Evolutionary conservation across 2,329 filamentous ascomycete species (phyloP).

Genomic region (Samsoniella hepiali): DNA sequence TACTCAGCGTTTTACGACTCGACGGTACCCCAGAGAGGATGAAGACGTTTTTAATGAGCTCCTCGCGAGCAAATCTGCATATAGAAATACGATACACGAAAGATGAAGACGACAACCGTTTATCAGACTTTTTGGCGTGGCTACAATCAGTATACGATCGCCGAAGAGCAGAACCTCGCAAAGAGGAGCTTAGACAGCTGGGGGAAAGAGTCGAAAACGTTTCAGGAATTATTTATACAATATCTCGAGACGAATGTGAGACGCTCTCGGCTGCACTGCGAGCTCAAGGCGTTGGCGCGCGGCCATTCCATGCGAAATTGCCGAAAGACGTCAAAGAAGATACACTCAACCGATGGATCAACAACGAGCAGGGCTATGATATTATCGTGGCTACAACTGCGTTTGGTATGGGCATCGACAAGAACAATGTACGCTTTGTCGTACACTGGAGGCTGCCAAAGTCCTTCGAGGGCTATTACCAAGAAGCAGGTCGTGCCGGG

Average conservation of each 20-base stretch:
- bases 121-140: constrained; percentile 73
- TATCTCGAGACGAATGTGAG: constrained; percentile 72
- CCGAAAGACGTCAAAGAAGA: constrained; percentile 66
- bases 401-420: constrained; percentile 98
- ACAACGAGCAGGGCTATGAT: constrained; percentile 73
- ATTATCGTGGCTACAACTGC: constrained; percentile 94
- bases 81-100: constrained; percentile 83
- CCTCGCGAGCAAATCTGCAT: constrained; percentile 80
- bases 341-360: constrained; percentile 68
- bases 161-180: constrained; percentile 57
- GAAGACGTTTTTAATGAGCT: constrained; percentile 77
- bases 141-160: constrained; percentile 69
- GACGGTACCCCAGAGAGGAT: constrained; percentile 56
- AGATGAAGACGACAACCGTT: constrained; percentile 69
- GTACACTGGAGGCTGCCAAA: constrained; percentile 93
- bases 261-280: constrained; percentile 63
- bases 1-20: constrained; percentile 71
- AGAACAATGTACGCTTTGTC: constrained; percentile 90
- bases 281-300: constrained; percentile 66
- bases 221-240: constrained; percentile 76
- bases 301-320: constrained; percentile 70
- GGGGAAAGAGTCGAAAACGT: constrained; percentile 61
- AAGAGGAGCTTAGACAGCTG: constrained; percentile 52
- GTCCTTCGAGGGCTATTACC: constrained; percentile 93
- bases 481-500: constrained; percentile 89